phyloP scores from a whole-genome alignment of 441 rosid species.

The Rhodomyrtus psidioides region DNA sequence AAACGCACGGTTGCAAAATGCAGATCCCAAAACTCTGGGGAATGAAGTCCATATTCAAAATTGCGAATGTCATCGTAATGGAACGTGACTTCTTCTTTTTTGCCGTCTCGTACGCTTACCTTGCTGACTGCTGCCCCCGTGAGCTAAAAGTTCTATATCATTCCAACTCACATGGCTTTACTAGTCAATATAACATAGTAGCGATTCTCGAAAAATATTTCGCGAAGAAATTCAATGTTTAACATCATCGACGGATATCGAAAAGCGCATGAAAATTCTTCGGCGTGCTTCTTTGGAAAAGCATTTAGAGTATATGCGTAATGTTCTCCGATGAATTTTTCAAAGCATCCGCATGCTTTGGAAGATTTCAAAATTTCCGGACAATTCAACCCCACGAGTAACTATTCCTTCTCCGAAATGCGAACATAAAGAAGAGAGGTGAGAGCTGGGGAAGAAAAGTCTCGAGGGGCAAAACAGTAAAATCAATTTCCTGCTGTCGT shows the following conservation, averaged over 20 bases:
- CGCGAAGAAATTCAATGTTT: no score
- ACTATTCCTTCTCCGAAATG: neutral
- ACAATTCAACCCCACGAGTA: neutral
- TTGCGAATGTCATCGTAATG: neutral
- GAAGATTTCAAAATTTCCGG: neutral
- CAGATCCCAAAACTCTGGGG: fast-evolving
- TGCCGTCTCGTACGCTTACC: neutral
- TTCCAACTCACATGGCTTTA: fast-evolving
- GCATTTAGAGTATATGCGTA: neutral
- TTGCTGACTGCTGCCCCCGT: fast-evolving
- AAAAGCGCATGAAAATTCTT: no score
- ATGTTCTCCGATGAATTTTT: no score
- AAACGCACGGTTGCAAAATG: fast-evolving
- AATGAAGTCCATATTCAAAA: neutral
- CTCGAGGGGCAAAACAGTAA: neutral
- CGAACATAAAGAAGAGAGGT: no score
- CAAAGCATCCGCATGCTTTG: neutral
- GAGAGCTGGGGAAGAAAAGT: neutral
- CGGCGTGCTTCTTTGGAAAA: neutral
- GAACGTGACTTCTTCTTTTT: neutral
- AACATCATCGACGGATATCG: fast-evolving
- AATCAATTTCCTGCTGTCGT: fast-evolving
- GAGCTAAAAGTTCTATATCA: neutral
- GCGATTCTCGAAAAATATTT: no score
- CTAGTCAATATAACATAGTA: fast-evolving